A percentile compares a stretch with the other conserved stretches of the same genome.
These are phyloP conservation scores for Phoenix roebelenii DNA, from an alignment of 176 grass and related monocot genomes.

Conservation along the genomic window DNA sequence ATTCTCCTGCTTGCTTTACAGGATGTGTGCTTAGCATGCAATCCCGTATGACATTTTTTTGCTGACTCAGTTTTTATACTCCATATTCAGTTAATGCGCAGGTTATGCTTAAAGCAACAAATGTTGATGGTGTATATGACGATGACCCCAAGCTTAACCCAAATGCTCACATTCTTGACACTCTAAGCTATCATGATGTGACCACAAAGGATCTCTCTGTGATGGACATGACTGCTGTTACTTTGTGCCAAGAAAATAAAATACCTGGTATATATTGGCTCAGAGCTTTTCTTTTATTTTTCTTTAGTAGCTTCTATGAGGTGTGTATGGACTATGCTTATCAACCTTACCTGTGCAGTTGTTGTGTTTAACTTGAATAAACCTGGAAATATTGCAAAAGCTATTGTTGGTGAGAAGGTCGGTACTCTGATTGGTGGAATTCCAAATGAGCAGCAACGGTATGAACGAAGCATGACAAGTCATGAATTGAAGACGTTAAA, in stretches of 20 bases:
- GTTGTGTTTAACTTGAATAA: conserved; percentile 95
- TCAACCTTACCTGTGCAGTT: conserved; percentile 33
- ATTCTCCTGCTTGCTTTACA: too few species aligned
- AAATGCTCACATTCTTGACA: conserved; percentile 67
- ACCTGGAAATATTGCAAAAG: conserved; percentile 85
- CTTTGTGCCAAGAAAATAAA: conserved; percentile 93
- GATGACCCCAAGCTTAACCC: conserved; percentile 65
- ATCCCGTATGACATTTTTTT: too few species aligned
- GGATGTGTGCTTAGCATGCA: too few species aligned
- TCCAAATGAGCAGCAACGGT: conserved; percentile 16
- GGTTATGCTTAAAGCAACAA: conserved; percentile 97
- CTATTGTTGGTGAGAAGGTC: conserved; percentile 83
- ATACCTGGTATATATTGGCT: conserved; percentile 54
- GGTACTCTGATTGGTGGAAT: conserved; percentile 61
- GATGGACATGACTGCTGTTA: conserved; percentile 98
- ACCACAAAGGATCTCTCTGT: conserved; percentile 76
- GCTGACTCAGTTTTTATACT: background rate
- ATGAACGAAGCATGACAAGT: conserved; percentile 9
- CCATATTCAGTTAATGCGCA: conserved; percentile 69
- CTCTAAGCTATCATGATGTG: conserved; percentile 77
- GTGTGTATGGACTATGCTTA: background rate
- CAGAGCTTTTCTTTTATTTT: too few species aligned
- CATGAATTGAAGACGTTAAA: conserved; percentile 35
- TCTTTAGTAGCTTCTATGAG: background rate
- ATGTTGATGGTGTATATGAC: conserved; percentile 90